Evolutionary conservation across 768 basidiomycete species (phyloP).

Genomic region (Phaeolepiota aurea): DNA sequence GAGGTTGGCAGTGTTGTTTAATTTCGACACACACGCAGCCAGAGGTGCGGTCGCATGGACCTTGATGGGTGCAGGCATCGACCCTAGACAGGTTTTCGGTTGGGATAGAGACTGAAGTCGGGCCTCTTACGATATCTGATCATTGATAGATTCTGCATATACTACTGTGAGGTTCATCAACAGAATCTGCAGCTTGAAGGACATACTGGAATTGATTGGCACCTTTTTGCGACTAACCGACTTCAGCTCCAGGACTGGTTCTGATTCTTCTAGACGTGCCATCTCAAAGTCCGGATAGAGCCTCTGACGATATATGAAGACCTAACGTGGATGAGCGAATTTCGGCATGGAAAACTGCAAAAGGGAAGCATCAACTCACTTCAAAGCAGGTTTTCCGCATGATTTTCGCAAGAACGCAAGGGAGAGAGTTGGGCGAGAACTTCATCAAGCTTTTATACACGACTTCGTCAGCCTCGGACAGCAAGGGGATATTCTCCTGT

Average conservation of each 20-base stretch:
- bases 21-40: neutral
- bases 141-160: neutral
- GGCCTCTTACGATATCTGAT: neutral
- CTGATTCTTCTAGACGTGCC: neutral
- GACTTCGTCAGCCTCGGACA: neutral
- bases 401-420: neutral
- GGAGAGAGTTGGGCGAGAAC: neutral
- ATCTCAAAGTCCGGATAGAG: neutral
- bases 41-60: neutral
- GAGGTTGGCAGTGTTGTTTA: neutral
- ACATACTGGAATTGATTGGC: too few species aligned
- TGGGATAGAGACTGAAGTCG: neutral
- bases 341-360: neutral
- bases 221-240: too few species aligned
- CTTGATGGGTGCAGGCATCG: neutral
- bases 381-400: neutral
- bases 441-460: neutral
- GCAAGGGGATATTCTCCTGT: neutral
- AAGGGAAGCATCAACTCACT: neutral
- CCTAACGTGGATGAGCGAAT: neutral
- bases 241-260: too few species aligned
- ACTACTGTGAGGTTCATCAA: neutral
- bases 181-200: too few species aligned
- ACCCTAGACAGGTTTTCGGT: neutral
- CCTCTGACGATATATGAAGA: neutral